Percentiles rank a stretch among this genome's conserved stretches.
These are phyloP conservation scores for Pulveroboletus sp. DNA, from an alignment of 1,284 basidiomycete genomes.

Conservation along the genomic window DNA sequence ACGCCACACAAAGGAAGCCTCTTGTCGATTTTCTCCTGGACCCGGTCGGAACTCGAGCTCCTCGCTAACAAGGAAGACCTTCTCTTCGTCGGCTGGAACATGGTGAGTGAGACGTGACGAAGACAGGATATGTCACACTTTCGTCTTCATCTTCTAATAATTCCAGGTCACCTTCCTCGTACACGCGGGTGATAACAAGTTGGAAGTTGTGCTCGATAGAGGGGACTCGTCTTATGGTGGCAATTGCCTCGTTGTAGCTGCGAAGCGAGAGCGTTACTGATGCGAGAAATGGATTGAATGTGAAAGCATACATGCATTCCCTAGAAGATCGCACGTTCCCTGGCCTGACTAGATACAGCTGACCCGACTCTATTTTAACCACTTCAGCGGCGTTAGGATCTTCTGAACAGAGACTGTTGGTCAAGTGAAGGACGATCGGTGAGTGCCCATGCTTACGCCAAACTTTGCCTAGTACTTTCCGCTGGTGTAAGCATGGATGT, in stretches of 20 bases:
- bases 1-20: constrained; percentile 84
- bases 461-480: constrained; percentile 87
- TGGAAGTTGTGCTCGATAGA: constrained; percentile 90
- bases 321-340: constrained; percentile 88
- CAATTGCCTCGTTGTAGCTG: constrained; percentile 95
- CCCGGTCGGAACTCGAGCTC: constrained; percentile 83
- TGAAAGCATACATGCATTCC: constrained; percentile 89
- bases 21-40: constrained; percentile 73
- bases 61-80: constrained; percentile 88
- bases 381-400: constrained; percentile 89
- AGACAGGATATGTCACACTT: constrained; percentile 55
- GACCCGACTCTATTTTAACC: constrained; percentile 91
- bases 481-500: constrained; percentile 15
- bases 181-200: constrained; percentile 94
- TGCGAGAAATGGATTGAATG: neutral
- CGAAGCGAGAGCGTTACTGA: constrained; percentile 7
- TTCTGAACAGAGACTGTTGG: constrained; percentile 46
- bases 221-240: constrained; percentile 85
- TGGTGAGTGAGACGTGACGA: constrained; percentile 4
- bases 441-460: constrained; percentile 71
- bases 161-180: constrained; percentile 94
- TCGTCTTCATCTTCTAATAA: constrained; percentile 94
- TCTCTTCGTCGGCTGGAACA: constrained; percentile 81
- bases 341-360: constrained; percentile 89
- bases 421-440: constrained; percentile 16